A percentile compares a stretch with the other conserved stretches of the same genome.
Evolutionary conservation across 2,329 filamentous ascomycete genomes (phyloP).

Genomic region (Xylariales sp.): DNA sequence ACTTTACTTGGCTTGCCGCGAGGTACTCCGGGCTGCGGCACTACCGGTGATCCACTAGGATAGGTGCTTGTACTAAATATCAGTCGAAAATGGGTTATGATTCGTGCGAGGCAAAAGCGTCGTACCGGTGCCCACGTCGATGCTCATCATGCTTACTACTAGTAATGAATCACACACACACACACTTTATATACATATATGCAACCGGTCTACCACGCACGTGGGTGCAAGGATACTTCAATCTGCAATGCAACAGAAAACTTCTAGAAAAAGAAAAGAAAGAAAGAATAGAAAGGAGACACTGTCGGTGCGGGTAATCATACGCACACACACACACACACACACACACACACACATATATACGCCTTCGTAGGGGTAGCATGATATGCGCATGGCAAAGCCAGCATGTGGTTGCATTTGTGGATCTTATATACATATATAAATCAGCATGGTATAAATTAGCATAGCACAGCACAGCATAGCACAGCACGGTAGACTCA

Average conservation of each 20-base stretch:
- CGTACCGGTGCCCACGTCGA: too few species aligned
- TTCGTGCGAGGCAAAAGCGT: too few species aligned
- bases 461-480: conserved; percentile 1
- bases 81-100: too few species aligned
- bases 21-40: too few species aligned
- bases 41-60: too few species aligned
- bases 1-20: too few species aligned
- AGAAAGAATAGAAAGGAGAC: background rate
- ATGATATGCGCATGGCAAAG: conserved; percentile 3
- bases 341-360: background rate
- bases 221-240: conserved; percentile 19
- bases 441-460: background rate
- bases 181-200: background rate
- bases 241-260: conserved; percentile 40
- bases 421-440: conserved; percentile 10
- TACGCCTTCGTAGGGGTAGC: background rate
- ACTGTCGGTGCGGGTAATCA: background rate
- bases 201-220: conserved; percentile 10
- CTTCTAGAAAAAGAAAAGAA: conserved; percentile 41
- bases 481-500: background rate
- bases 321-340: background rate
- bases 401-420: conserved; percentile 19
- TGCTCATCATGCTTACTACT: too few species aligned
- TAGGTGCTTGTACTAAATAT: too few species aligned
- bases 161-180: background rate